Evolutionary conservation across 305 asterid species (phyloP).

Genomic region (Solanum hybrid): DNA sequence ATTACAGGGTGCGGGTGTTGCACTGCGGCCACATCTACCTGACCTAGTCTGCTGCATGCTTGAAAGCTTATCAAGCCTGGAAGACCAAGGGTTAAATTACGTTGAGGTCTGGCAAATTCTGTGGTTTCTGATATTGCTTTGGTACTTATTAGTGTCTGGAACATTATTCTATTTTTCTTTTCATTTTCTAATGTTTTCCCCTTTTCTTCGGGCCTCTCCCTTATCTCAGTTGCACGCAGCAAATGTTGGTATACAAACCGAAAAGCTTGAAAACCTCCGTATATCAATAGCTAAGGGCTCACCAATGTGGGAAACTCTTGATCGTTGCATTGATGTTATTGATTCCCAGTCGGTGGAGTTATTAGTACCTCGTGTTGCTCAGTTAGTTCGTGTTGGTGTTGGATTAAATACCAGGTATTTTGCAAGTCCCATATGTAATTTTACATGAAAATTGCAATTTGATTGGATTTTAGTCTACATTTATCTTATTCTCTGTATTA

Average conservation of each 20-base stretch:
- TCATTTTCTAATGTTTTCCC: background rate
- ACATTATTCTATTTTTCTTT: background rate
- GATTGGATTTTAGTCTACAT: background rate
- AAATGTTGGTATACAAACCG: conserved; percentile 87
- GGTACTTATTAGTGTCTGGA: background rate
- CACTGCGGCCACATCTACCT: conserved; percentile 81
- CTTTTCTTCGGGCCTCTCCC: background rate
- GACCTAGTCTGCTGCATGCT: conserved; percentile 98
- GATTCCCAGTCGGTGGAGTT: conserved; percentile 73
- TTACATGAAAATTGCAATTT: background rate
- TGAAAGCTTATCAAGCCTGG: conserved; percentile 98
- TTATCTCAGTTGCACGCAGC: conserved; percentile 75
- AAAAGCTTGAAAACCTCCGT: conserved; percentile 86
- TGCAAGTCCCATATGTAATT: background rate
- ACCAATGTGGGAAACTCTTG: conserved; percentile 99
- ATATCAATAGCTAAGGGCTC: conserved; percentile 92
- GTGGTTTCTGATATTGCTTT: conserved; percentile 3
- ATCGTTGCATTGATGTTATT: conserved; percentile 78
- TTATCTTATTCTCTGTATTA: background rate
- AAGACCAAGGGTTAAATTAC: conserved; percentile 96
- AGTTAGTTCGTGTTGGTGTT: conserved; percentile 76
- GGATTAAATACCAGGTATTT: conserved; percentile 91
- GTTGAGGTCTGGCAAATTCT: conserved; percentile 63
- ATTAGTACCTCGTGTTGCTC: conserved; percentile 87
- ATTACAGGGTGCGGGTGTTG: conserved; percentile 86